Percentiles rank a stretch among this genome's conserved stretches.
These are phyloP conservation scores for Isabelozyma rhagii DNA, from an alignment of 805 yeast species.

Conservation along the genomic window DNA sequence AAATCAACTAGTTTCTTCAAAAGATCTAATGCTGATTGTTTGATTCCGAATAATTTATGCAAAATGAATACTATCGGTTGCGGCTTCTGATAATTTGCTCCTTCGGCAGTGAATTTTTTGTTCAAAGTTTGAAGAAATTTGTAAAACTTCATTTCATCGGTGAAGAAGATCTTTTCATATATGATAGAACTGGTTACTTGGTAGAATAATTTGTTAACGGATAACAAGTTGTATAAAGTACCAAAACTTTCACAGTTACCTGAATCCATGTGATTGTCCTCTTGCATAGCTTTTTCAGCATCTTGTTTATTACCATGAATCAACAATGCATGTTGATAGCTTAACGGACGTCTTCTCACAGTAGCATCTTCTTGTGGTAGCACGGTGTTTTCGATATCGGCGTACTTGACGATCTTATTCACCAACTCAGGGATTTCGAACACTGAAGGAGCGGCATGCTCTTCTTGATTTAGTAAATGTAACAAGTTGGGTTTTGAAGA, in stretches of 20 bases:
- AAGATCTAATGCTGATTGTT: constrained; percentile 52
- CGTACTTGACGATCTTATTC: constrained; percentile 53
- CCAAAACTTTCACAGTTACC: constrained; percentile 11
- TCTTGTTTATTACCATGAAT: constrained; percentile 54
- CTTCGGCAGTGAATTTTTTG: constrained; percentile 9
- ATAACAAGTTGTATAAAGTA: constrained; percentile 54
- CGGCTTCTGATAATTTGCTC: constrained; percentile 12
- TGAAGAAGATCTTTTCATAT: constrained; percentile 54
- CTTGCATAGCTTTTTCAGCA: constrained; percentile 27
- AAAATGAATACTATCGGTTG: constrained; percentile 52
- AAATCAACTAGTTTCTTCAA: constrained; percentile 42
- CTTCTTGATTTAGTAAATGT: constrained; percentile 4
- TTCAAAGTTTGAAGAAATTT: constrained; percentile 18
- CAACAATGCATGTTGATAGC: constrained; percentile 63
- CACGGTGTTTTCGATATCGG: constrained; percentile 48
- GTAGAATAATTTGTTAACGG: constrained; percentile 69
- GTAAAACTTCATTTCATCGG: constrained; percentile 43
- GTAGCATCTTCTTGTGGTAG: constrained; percentile 65
- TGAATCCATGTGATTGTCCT: neutral
- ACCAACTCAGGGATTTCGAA: constrained; percentile 79
- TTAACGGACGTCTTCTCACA: constrained; percentile 63
- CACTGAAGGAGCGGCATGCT: neutral
- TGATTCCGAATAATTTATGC: constrained; percentile 58
- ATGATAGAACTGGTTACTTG: constrained; percentile 53
- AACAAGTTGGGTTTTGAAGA: neutral